Conservation (phyloP, 2,329 filamentous ascomycete species). For the Cyclaneusma minus region DNA sequence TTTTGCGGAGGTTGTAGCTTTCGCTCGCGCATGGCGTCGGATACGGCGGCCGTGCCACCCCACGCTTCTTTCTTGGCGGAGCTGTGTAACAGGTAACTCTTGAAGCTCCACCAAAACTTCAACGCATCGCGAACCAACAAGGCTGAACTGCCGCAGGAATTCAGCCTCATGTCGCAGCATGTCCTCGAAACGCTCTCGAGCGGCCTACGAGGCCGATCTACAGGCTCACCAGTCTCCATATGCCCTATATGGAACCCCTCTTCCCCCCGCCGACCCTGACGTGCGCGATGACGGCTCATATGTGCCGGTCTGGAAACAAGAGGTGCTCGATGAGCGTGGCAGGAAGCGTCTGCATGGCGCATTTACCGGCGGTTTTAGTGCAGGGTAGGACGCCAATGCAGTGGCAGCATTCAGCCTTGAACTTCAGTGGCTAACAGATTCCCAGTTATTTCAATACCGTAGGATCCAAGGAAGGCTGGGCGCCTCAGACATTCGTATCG, state of each 20-base stretch:
- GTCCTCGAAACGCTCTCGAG: slow-evolving; percentile 67
- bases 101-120: too few species aligned
- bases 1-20: too few species aligned
- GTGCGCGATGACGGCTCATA: slow-evolving; percentile 82
- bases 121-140: background rate
- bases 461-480: slow-evolving; percentile 96
- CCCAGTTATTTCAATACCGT: slow-evolving; percentile 91
- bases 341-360: slow-evolving; percentile 86
- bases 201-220: slow-evolving; percentile 62
- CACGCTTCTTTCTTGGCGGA: too few species aligned
- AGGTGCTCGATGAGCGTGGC: slow-evolving; percentile 84
- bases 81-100: too few species aligned
- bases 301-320: slow-evolving; percentile 95
- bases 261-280: slow-evolving; percentile 63
- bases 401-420: background rate
- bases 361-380: slow-evolving; percentile 92
- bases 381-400: slow-evolving; percentile 48
- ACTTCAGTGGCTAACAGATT: slow-evolving; percentile 13
- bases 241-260: slow-evolving; percentile 68
- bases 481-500: slow-evolving; percentile 80
- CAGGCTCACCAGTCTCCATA: slow-evolving; percentile 55
- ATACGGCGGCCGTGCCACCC: too few species aligned
- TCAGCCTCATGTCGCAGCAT: slow-evolving; percentile 26
- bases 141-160: background rate
- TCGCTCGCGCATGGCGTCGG: too few species aligned